These are phyloP conservation scores for Blastobotrys persicus DNA, from an alignment of 1,139 yeast species.

Conservation along the genomic window DNA sequence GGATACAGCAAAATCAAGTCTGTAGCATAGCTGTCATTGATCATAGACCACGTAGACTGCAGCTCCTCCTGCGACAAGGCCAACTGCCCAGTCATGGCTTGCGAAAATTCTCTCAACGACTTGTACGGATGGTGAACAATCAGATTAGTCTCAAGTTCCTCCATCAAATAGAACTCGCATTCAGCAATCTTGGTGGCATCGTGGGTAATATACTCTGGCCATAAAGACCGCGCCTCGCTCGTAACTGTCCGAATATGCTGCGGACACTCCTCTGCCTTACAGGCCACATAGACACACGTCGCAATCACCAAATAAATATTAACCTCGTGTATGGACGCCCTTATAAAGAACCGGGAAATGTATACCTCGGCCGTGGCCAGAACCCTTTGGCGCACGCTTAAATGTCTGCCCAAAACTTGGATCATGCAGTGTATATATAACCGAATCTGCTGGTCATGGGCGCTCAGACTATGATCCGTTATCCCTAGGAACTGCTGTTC, in stretches of 20 bases:
- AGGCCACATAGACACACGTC: slow-evolving; percentile 82
- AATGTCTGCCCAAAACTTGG: slow-evolving; percentile 71
- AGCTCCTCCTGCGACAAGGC: slow-evolving; percentile 62
- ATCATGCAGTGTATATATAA: slow-evolving; percentile 39
- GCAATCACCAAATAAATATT: slow-evolving; percentile 79
- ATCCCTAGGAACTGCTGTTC: slow-evolving; percentile 29
- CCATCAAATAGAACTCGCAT: slow-evolving; percentile 89
- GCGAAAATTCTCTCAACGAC: slow-evolving; percentile 60
- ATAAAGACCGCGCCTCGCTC: slow-evolving; percentile 79
- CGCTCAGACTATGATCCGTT: slow-evolving; percentile 21
- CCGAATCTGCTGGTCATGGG: slow-evolving; percentile 43
- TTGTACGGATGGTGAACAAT: slow-evolving; percentile 88
- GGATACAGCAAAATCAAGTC: slow-evolving; percentile 80
- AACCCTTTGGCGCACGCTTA: slow-evolving; percentile 77
- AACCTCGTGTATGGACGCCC: slow-evolving; percentile 73
- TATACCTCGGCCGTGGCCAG: slow-evolving; percentile 88
- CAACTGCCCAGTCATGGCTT: slow-evolving; percentile 41
- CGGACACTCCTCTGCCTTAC: slow-evolving; percentile 94
- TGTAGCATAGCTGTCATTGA: slow-evolving; percentile 86
- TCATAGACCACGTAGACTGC: slow-evolving; percentile 84
- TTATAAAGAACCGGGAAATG: slow-evolving; percentile 66
- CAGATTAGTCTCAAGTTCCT: slow-evolving; percentile 78
- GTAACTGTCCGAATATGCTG: slow-evolving; percentile 84
- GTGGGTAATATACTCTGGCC: slow-evolving; percentile 95
- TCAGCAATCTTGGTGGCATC: slow-evolving; percentile 94